Evolutionary conservation across 2,329 filamentous ascomycete species (phyloP), one percentile per base, ranked within the genome.

Genomic region (Colletotrichum sp.): DNA sequence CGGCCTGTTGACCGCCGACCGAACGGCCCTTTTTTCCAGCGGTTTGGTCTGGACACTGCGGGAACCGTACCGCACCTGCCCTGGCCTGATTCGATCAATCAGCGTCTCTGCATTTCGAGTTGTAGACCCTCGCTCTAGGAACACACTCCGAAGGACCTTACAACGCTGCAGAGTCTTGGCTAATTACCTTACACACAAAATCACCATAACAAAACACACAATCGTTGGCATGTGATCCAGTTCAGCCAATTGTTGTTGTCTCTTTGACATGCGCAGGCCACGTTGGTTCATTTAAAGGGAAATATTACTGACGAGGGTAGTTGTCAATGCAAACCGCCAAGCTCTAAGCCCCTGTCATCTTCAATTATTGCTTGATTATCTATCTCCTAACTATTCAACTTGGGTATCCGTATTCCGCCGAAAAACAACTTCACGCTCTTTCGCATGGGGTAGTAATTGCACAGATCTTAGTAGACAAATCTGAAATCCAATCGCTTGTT

Each of bases 401-500:
- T 34, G 64, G 67, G 32, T 71, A 27, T 69, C 12, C 55, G 44
- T 65, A 22, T 60, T 16, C 19, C 30, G 3, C 59, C 32, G 44
- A 61, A 30, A 59, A 36, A 30, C 52, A 28, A 22, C 30, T 48
- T 12, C 57, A 25, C 16, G 22, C 44, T 52, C 44, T n/a, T 52
- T 63, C 25, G 68, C 68, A 57, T 55, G 68, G 15, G 22, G 28
- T 12, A 16, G 13, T 28, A 44, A 3, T 64, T 16, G 22, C 34
- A n/a, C 9, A 34, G 16, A 64, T 44, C 61, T 44, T 61, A 77
- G 16, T 76, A 73, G 15, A 75, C 76, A 60, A 77, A 77, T 25
- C 76, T 72, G 39, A 77, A 77, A 48, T 77, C 73, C 48, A 77
- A 81, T 84, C 85, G 85, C 80, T 86, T 88, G 68, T 87, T 88